Evolutionary conservation across 257 asterid genomes (phyloP).

Genomic region (Solanum clarkiae): DNA sequence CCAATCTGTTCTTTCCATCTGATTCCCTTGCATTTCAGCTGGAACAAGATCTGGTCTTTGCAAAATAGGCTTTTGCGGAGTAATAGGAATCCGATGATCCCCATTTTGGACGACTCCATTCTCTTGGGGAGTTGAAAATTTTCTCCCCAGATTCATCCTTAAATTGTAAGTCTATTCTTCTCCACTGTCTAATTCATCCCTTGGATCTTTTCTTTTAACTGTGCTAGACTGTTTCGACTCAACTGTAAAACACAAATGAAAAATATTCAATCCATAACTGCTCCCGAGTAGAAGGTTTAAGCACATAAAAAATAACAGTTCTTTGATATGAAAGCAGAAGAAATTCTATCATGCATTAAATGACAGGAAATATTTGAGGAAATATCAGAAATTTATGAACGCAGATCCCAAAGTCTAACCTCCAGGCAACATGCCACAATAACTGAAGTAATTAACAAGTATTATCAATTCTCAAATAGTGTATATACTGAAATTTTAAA

Average conservation of each 20-base stretch:
- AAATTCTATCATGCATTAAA: conserved; percentile 20
- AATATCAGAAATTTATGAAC: neutral
- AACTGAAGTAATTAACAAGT: neutral
- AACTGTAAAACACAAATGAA: neutral
- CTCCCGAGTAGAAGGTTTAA: neutral
- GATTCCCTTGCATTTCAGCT: conserved; percentile 8
- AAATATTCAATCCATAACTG: neutral
- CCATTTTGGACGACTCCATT: conserved; percentile 22
- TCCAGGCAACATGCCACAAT: neutral
- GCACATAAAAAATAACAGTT: conserved; percentile 15
- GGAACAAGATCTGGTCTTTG: neutral
- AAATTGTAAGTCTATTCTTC: neutral
- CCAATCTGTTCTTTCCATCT: neutral
- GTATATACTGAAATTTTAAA: neutral
- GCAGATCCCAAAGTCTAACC: neutral
- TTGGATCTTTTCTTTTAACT: neutral
- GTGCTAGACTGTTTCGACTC: neutral
- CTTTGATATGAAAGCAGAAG: conserved; percentile 5
- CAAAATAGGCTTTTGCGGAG: conserved; percentile 27
- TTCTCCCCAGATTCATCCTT: conserved; percentile 51
- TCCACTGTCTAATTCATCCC: neutral
- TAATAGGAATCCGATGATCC: conserved; percentile 34
- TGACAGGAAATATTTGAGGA: conserved; percentile 6
- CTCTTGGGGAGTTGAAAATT: conserved; percentile 23
- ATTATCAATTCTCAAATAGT: neutral